Evolutionary conservation across 2,329 filamentous ascomycete genomes (phyloP).

Genomic region (Lasiodiplodia theobromae): DNA sequence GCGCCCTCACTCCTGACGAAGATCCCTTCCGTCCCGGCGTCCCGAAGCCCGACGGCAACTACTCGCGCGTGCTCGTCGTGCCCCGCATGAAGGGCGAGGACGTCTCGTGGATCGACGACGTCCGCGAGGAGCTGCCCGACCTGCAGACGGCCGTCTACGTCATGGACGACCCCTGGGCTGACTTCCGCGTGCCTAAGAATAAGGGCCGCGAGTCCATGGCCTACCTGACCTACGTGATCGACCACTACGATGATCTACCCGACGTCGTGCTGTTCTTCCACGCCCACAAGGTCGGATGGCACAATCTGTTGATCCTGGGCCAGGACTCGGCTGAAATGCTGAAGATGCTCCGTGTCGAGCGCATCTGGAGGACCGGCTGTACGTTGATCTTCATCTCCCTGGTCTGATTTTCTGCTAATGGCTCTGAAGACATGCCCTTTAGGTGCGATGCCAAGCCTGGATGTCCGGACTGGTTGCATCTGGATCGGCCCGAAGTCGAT

Average conservation of each 20-base stretch:
- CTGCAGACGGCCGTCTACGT: constrained; percentile 56
- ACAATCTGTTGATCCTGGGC: constrained; percentile 63
- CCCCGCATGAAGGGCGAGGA: constrained; percentile 49
- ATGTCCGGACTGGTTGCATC: constrained; percentile 65
- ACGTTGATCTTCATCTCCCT: constrained; percentile 37
- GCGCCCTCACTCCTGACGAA: constrained; percentile 20
- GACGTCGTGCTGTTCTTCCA: constrained; percentile 69
- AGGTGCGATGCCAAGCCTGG: constrained; percentile 66
- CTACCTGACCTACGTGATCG: constrained; percentile 69
- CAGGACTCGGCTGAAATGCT: constrained; percentile 60
- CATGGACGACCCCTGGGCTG: constrained; percentile 58
- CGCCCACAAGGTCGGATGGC: constrained; percentile 62
- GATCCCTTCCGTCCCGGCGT: constrained; percentile 29
- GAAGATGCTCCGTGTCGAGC: constrained; percentile 58
- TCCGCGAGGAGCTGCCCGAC: constrained; percentile 40
- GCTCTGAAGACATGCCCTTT: constrained; percentile 12
- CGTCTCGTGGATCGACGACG: constrained; percentile 43
- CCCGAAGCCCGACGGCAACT: constrained; percentile 45
- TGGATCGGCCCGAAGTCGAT: constrained; percentile 49
- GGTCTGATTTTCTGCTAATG: constrained; percentile 52
- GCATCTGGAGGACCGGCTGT: constrained; percentile 57
- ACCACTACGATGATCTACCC: constrained; percentile 65
- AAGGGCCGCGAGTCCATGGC: constrained; percentile 69
- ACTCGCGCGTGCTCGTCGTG: constrained; percentile 45
- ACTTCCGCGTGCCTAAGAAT: constrained; percentile 62